Base-by-base conservation (phyloP, 176 grass and related monocot genomes). In the Triticum urartu region DNA sequence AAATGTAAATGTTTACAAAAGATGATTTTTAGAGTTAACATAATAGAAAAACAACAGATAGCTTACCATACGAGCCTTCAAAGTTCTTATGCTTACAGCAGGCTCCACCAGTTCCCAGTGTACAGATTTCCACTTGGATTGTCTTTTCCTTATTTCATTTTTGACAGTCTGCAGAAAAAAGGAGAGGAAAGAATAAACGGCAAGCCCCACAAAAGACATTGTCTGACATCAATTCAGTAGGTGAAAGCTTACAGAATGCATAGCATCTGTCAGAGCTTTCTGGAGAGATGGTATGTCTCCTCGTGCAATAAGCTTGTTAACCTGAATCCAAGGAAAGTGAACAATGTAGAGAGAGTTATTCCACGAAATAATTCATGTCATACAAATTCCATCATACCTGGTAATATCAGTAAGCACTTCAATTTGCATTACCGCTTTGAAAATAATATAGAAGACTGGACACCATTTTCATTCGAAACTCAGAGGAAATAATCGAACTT, bases 51-150 rank as follows among this genome's bases (percentile, higher is more conserved):
- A 11, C 35, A 74, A 62, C 18, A 84, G 61, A 17, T 86, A 59
- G 64, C 79, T 88, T 91, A 98, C 96, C 96, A 98, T 98, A 77
- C 92, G 96, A 75, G 93, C 93, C 45, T 92, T 92, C 84, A 98
- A 91, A 77, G 96, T 98, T 84, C 91, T 88, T 66, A 98, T 87
- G 26, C 86, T 91, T 61, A 94, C 70, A 70, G 86, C 84, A 94
- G 89, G 90, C 35, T 91, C 90, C 66, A 94, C 88, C 81, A 95
- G 61, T 87, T 95, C 96, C 96, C 91, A 98, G 60, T 95, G 62
- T 69, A 98, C 90, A 63, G 93, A 91, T 50, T 68, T 88, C 93
- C 96, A 98, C 79, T 86, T 88, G 70, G 91, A 83, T 80, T 98
- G 91, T 63, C 93, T 95, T 88, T 77, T 91, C 81, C 95, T 98